Percentiles rank a stretch among this genome's conserved stretches.
phyloP scores from a whole-genome alignment of 177 flowering plant genomes.

The Tripterygium wilfordii region DNA sequence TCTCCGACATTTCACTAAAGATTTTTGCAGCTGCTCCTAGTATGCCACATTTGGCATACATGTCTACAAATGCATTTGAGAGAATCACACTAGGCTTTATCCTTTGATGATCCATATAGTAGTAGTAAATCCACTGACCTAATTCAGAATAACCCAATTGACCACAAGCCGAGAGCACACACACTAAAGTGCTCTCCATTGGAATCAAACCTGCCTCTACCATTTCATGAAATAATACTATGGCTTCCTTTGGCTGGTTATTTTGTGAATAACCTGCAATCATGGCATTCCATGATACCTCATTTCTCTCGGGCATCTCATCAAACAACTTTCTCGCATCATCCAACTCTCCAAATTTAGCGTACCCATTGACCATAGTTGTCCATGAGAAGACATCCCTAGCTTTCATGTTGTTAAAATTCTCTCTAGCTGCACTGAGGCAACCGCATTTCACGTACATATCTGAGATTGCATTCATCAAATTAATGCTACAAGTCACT shows the following conservation, averaged over 20 bases:
- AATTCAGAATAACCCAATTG: conserved; percentile 52
- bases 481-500: conserved; percentile 27
- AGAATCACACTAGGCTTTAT: conserved; percentile 26
- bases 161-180: conserved; percentile 62
- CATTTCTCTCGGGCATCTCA: conserved; percentile 59
- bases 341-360: conserved; percentile 42
- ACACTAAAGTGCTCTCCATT: conserved; percentile 49
- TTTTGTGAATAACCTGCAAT: conserved; percentile 68
- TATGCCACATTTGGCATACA: conserved; percentile 72
- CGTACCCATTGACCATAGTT: conserved; percentile 58
- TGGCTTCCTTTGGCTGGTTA: conserved; percentile 45
- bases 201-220: conserved; percentile 32
- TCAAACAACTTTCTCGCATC: conserved; percentile 42
- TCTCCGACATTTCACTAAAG: conserved; percentile 37
- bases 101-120: conserved; percentile 27
- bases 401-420: conserved; percentile 43
- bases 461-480: conserved; percentile 60
- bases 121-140: conserved; percentile 42
- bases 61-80: conserved; percentile 53
- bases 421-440: conserved; percentile 34
- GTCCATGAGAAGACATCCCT: conserved; percentile 76
- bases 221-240: conserved; percentile 54
- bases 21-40: conserved; percentile 37
- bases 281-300: conserved; percentile 71
- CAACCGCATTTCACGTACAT: conserved; percentile 67